Percentiles rank a stretch among this genome's conserved stretches.
Conservation (phyloP, 805 yeast genomes). For the Candida incommunis region DNA sequence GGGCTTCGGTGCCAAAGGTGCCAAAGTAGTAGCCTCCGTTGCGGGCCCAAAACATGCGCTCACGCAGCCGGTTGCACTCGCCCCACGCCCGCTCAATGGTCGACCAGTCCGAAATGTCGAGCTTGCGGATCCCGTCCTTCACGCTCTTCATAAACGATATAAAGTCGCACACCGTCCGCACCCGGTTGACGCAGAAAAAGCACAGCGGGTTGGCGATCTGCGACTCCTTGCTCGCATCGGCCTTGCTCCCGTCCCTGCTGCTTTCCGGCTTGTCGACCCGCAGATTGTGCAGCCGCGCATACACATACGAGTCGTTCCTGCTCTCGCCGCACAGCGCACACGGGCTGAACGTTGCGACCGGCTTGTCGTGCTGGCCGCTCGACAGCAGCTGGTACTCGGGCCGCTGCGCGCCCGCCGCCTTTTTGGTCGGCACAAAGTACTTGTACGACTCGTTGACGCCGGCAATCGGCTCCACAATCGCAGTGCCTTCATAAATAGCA, state of each 20-base stretch:
- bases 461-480: conserved; percentile 73
- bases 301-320: conserved; percentile 55
- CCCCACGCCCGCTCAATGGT: conserved; percentile 43
- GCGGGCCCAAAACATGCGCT: conserved; percentile 71
- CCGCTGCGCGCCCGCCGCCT: background rate
- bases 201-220: conserved; percentile 51
- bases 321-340: conserved; percentile 80
- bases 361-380: conserved; percentile 4
- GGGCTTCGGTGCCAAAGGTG: background rate
- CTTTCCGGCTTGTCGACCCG: conserved; percentile 21
- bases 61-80: conserved; percentile 48
- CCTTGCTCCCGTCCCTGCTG: conserved; percentile 4
- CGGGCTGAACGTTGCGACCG: conserved; percentile 35
- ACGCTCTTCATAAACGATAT: conserved; percentile 62
- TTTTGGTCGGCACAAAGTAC: conserved; percentile 4
- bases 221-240: conserved; percentile 11
- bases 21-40: conserved; percentile 34
- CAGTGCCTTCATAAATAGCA: conserved; percentile 65
- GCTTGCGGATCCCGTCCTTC: conserved; percentile 43
- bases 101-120: conserved; percentile 19
- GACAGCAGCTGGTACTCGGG: background rate
- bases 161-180: conserved; percentile 73
- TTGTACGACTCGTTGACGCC: conserved; percentile 65
- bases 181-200: conserved; percentile 62
- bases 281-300: conserved; percentile 62